Evolutionary conservation across 768 basidiomycete species (phyloP).

Genomic region (Collybiopsis confluens): DNA sequence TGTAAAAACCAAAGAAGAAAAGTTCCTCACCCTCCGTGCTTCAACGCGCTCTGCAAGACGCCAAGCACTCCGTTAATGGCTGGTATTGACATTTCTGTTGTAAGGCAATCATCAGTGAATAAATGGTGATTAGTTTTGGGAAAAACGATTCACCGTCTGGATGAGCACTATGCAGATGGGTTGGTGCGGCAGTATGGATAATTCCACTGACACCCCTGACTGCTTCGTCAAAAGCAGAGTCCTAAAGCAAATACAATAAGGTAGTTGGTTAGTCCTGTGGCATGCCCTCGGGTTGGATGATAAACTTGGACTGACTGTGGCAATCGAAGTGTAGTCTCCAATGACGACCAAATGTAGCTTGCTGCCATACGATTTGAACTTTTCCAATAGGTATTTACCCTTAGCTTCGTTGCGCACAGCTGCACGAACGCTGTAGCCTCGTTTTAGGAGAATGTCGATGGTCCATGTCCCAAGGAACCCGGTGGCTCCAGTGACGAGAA

Average conservation of each 20-base stretch:
- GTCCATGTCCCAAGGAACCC: slow-evolving; percentile 36
- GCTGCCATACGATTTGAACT: slow-evolving; percentile 43
- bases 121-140: background rate
- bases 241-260: slow-evolving; percentile 11
- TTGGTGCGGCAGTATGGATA: slow-evolving; percentile 30
- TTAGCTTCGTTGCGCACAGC: slow-evolving; percentile 50
- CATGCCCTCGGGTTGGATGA: background rate
- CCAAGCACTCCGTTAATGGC: slow-evolving; percentile 53
- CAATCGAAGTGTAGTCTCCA: slow-evolving; percentile 41
- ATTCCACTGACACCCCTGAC: slow-evolving; percentile 40
- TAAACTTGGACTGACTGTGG: slow-evolving; percentile 32
- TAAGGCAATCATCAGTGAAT: background rate
- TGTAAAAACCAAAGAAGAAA: background rate
- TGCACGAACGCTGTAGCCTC: slow-evolving; percentile 47
- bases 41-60: slow-evolving; percentile 36
- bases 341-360: slow-evolving; percentile 50
- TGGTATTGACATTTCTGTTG: slow-evolving; percentile 45
- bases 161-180: slow-evolving; percentile 19
- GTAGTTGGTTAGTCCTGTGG: background rate
- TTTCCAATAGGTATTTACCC: slow-evolving; percentile 42
- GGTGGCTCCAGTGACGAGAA: slow-evolving; percentile 41
- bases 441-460: slow-evolving; percentile 36
- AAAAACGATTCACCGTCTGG: slow-evolving; percentile 19
- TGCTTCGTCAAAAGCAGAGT: slow-evolving; percentile 38
- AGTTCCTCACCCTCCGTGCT: slow-evolving; percentile 27